Evolutionary conservation across 345 rosid genomes (phyloP), one percentile per base, ranked within the genome.

Genomic region (Linum trigynum): DNA sequence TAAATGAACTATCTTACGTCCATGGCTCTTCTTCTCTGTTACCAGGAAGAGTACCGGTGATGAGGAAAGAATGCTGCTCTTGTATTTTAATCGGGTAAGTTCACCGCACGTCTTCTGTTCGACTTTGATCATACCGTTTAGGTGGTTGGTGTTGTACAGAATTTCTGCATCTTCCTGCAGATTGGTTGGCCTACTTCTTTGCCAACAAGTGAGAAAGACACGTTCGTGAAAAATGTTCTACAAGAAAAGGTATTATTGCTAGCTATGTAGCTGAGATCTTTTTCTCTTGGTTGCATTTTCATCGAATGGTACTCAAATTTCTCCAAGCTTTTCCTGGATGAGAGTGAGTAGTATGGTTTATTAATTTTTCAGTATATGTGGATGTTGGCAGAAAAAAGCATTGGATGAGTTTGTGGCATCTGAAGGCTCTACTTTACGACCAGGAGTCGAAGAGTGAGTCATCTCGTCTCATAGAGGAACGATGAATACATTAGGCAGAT

Each of bases 141-240:
- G 38, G 6, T 43, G 74, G 38, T 41, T 67, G 59, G 59, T 23
- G 32, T 23, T 56, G 40, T 48, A 43, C 55, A 48, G 14, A 12
- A 48, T 48, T 64, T 38, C 5, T 17, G 42, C 14, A 5, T 64
- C 36, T 50, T 61, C 65, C 50, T 79, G 67, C 83, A 92, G 96
- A 90, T 90, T 79, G 98, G 97, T 51, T 92, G 96, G 98, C 98
- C 98, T 73, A 82, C 86, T 62, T 86, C 96, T 10, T 74, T 92
- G 83, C 96, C 97, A 45, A 90, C 98, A 32, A 92, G 61, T 57
- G 97, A 92, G 85, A 87, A 87, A 76, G 78, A 74, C 55, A 7
- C 82, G 5, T 90, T 90, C 67, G 77, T 90, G 55, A 86, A 84
- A 79, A 82, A 81, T 45, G 77, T 88, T 55, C 55, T 92, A 76